These are phyloP conservation scores for Cladorrhinum samala DNA, from an alignment of 495 filamentous ascomycete genomes.

Conservation along the genomic window DNA sequence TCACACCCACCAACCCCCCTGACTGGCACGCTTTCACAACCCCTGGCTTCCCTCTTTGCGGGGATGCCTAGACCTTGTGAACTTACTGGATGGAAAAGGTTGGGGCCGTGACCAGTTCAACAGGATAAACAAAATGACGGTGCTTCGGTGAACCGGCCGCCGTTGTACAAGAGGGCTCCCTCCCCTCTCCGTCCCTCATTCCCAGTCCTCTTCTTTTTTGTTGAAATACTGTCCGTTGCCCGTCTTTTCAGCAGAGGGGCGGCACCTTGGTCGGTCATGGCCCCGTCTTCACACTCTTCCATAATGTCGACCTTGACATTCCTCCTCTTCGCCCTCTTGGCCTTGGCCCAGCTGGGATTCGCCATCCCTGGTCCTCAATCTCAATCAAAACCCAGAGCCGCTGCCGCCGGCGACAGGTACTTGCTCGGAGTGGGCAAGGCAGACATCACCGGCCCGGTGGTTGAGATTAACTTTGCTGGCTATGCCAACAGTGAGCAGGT, in stretches of 20 bases:
- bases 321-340: constrained; percentile 19
- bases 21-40: no score
- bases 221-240: no score
- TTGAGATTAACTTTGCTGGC: constrained; percentile 52
- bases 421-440: constrained; percentile 86
- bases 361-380: background rate
- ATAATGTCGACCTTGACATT: constrained; percentile 15
- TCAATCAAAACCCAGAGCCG: constrained; percentile 19
- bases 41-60: no score
- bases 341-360: constrained; percentile 8
- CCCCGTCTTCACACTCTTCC: background rate
- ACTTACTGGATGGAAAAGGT: no score
- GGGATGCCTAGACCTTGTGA: no score
- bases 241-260: background rate
- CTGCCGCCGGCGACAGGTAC: constrained; percentile 52
- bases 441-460: constrained; percentile 81
- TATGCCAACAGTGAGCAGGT: constrained; percentile 74
- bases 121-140: no score
- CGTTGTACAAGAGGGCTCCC: no score
- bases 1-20: no score
- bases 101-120: no score
- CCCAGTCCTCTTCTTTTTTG: no score
- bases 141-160: no score
- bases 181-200: background rate
- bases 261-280: constrained; percentile 2